Conservation (phyloP, 2,329 filamentous ascomycete species). For the Alternaria sp. region DNA sequence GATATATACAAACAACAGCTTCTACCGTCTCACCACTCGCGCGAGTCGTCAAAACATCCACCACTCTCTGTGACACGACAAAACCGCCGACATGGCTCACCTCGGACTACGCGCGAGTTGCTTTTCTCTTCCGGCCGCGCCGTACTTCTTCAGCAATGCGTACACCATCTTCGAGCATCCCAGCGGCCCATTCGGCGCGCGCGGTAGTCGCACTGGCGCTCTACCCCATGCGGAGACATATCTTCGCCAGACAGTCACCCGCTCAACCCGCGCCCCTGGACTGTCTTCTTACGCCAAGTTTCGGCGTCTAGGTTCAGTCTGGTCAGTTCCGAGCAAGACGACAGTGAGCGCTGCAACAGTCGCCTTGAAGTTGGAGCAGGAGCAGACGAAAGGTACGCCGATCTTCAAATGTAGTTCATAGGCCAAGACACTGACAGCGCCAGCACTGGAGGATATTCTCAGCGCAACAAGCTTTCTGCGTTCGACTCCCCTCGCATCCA, state of each 20-base stretch:
- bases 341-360: neutral
- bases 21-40: neutral
- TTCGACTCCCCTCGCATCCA: neutral
- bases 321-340: neutral
- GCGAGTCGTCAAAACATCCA: neutral
- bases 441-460: neutral
- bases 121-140: neutral
- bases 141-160: neutral
- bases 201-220: neutral
- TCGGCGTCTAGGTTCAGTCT: neutral
- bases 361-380: neutral
- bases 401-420: neutral
- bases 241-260: neutral
- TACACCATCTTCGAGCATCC: neutral
- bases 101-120: neutral
- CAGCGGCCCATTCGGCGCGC: neutral
- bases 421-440: neutral
- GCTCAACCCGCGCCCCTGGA: neutral
- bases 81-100: neutral
- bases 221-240: neutral
- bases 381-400: neutral
- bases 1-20: neutral
- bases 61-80: neutral
- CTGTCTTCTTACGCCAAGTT: neutral
- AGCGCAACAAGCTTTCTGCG: neutral